Conservation (phyloP, 768 basidiomycete genomes). For the Gloeopeniophorella convolvens region DNA sequence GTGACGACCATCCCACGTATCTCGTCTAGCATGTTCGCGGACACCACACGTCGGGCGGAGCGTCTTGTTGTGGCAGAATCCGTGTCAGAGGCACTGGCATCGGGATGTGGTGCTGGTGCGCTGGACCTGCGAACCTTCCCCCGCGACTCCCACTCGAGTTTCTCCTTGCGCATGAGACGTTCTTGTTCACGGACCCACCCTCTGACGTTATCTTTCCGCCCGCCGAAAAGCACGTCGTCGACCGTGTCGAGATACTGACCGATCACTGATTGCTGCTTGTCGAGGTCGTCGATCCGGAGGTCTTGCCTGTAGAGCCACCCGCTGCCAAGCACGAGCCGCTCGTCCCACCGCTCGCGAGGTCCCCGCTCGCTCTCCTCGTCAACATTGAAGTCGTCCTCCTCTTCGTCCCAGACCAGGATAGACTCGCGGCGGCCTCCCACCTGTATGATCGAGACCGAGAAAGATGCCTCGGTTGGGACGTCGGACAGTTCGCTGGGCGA, state of each 20-base stretch:
- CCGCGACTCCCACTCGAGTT: constrained; percentile 30
- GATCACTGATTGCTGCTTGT: constrained; percentile 52
- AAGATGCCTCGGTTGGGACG: constrained; percentile 44
- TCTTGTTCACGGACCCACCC: constrained; percentile 45
- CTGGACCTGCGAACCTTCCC: constrained; percentile 45
- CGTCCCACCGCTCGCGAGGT: constrained; percentile 70
- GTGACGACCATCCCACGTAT: constrained; percentile 40
- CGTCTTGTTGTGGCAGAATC: constrained; percentile 8
- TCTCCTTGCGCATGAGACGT: constrained; percentile 39
- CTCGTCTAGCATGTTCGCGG: constrained; percentile 51
- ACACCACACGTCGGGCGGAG: constrained; percentile 45
- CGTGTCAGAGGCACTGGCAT: constrained; percentile 17
- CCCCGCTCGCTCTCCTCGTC: constrained; percentile 40
- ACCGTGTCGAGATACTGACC: constrained; percentile 66
- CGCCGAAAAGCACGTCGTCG: constrained; percentile 71
- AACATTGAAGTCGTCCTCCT: constrained; percentile 41
- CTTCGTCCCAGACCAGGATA: constrained; percentile 81
- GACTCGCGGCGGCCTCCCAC: constrained; percentile 58
- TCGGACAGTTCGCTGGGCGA: constrained; percentile 34
- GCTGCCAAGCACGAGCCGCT: constrained; percentile 68
- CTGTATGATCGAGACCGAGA: constrained; percentile 63
- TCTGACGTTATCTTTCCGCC: constrained; percentile 40
- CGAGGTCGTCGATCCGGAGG: constrained; percentile 45
- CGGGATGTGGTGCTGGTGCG: constrained; percentile 32
- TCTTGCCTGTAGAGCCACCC: constrained; percentile 80